A percentile compares a stretch with the other conserved stretches of the same genome.
phyloP scores from a whole-genome alignment of 257 asterid genomes.

The Striga asiatica region DNA sequence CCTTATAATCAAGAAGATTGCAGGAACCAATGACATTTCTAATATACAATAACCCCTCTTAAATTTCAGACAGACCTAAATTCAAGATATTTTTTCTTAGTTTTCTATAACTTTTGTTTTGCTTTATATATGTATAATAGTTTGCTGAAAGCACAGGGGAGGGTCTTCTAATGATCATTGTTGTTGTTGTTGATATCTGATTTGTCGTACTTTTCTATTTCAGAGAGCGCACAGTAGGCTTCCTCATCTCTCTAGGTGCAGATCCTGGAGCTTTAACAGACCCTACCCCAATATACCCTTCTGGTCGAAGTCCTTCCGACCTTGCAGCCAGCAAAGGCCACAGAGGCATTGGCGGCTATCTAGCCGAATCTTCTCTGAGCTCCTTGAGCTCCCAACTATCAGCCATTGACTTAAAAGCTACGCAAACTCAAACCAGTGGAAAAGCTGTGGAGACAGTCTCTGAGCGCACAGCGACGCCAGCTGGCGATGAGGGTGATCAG shows the following conservation, averaged over 20 bases:
- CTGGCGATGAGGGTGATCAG: slow-evolving; percentile 47
- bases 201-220: slow-evolving; percentile 3
- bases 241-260: slow-evolving; percentile 68
- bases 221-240: slow-evolving; percentile 76
- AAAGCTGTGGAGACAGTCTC: slow-evolving; percentile 55
- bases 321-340: slow-evolving; percentile 79
- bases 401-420: slow-evolving; percentile 49
- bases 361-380: slow-evolving; percentile 69
- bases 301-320: slow-evolving; percentile 73
- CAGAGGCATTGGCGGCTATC: slow-evolving; percentile 91
- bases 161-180: too few relatives aligned
- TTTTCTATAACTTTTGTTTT: too few relatives aligned
- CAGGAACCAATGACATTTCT: too few relatives aligned
- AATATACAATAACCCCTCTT: neutral
- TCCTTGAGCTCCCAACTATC: slow-evolving; percentile 55
- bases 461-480: slow-evolving; percentile 59
- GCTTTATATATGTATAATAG: too few relatives aligned
- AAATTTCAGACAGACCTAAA: too few relatives aligned
- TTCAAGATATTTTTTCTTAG: too few relatives aligned
- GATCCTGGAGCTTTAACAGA: slow-evolving; percentile 72
- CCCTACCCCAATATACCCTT: slow-evolving; percentile 64
- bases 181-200: too few relatives aligned
- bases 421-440: slow-evolving; percentile 24
- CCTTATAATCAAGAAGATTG: too few relatives aligned
- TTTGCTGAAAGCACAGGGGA: too few relatives aligned